phyloP scores from a whole-genome alignment of 768 basidiomycete genomes.

The Boletellus emodensis region DNA sequence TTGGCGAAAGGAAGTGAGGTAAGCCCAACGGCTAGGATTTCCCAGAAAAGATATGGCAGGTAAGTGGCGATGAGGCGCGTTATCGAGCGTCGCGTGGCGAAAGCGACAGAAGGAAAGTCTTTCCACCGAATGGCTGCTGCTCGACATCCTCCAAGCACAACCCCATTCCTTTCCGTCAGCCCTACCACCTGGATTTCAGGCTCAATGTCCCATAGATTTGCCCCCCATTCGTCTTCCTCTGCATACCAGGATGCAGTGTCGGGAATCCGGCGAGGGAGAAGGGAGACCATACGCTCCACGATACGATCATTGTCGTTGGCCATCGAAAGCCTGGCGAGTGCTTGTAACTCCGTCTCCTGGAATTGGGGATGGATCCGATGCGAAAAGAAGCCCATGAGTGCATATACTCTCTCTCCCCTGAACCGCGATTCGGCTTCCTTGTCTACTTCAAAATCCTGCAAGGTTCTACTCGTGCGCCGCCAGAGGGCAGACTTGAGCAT shows the following conservation, averaged over 20 bases:
- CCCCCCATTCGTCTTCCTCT: conserved; percentile 15
- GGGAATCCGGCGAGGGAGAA: conserved; percentile 7
- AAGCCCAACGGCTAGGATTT: neutral
- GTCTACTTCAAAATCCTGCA: neutral
- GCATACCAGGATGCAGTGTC: conserved; percentile 15
- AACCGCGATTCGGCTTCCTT: too few relatives aligned
- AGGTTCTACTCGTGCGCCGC: conserved; percentile 11
- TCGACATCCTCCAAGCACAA: conserved; percentile 26
- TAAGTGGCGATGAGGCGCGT: conserved; percentile 4
- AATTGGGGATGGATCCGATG: conserved; percentile 9
- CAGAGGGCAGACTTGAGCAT: conserved; percentile 23
- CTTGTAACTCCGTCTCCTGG: too few relatives aligned
- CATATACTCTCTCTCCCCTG: conserved; percentile 16
- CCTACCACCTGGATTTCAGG: conserved; percentile 17
- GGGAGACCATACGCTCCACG: conserved; percentile 21
- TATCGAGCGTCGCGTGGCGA: conserved; percentile 12
- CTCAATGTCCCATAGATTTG: conserved; percentile 21
- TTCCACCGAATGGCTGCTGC: conserved; percentile 22
- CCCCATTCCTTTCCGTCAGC: conserved; percentile 8
- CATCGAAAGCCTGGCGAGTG: conserved; percentile 12
- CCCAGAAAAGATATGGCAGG: conserved; percentile 7
- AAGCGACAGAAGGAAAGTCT: conserved; percentile 18
- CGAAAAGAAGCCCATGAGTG: conserved; percentile 26
- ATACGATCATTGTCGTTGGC: conserved; percentile 23
- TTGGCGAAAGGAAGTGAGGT: too few relatives aligned